Evolutionary conservation across 2,329 filamentous ascomycete genomes (phyloP), one percentile per base, ranked within the genome.

Genomic region (Curvularia hawaiiensis): DNA sequence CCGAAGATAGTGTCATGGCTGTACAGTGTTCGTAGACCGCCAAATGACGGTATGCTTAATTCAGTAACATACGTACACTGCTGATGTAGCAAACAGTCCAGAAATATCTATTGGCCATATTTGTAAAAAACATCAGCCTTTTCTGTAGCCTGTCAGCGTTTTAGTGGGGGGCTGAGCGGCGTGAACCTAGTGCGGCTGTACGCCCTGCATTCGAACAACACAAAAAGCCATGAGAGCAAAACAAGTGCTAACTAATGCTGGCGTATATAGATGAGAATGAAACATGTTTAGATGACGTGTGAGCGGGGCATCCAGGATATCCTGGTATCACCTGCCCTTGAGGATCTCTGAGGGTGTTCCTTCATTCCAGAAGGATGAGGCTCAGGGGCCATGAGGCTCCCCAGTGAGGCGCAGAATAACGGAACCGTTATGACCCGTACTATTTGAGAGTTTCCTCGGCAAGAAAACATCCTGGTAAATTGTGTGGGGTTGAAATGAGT

Each of bases 31-130:
- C 33, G 54, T 50, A 28, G 55, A 41, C 44, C 52, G 50, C 47
- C 50, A 41, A 50, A 47, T 58, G 59, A 57, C 18, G 50, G 51
- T 45, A 50, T 61, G 52, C 59, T 59, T 61, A 62, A 50, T 59
- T 46, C 38, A 48, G 62, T 52, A 58, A 61, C 52, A 53, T 26
- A 44, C 60, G 41, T 54, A 51, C 30, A 58, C 52, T 56, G 58
- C 51, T 59, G 59, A 65, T 50, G 58, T 40, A 50, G 59, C 35
- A 14, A 39, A 40, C 47, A 45, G 44, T 54, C 50, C 57, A 47
- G 46, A 49, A 49, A 53, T 60, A 62, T 57, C 50, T 52, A 64
- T 64, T 67, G 64, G 63, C 10, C 33, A 31, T 40, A 7, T 43
- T 55, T 1, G 2, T 7, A n/a, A 41, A 39, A 35, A 47, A 26